Percentiles rank a stretch among this genome's conserved stretches.
phyloP scores from a whole-genome alignment of 805 yeast species.

The Candida insectorum region DNA sequence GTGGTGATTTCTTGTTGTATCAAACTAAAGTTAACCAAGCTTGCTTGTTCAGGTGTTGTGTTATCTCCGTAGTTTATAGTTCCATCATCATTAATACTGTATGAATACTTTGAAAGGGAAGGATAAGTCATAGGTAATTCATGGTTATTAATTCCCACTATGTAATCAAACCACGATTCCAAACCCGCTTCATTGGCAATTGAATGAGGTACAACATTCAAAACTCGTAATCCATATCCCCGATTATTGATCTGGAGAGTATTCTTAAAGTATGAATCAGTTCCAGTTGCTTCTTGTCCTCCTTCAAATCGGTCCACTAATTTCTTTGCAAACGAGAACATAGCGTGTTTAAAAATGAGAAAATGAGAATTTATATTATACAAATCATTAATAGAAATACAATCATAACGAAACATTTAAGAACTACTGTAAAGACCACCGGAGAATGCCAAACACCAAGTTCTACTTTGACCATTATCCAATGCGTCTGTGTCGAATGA shows the following conservation, averaged over 20 bases:
- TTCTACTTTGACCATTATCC: slow-evolving; percentile 61
- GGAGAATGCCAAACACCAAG: slow-evolving; percentile 60
- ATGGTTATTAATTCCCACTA: slow-evolving; percentile 75
- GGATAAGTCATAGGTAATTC: slow-evolving; percentile 46
- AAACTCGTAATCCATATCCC: slow-evolving; percentile 39
- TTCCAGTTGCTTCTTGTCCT: slow-evolving; percentile 11
- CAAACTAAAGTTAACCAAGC: slow-evolving; percentile 38
- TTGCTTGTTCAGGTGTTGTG: slow-evolving; percentile 30
- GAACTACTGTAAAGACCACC: slow-evolving; percentile 41
- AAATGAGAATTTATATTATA: not conserved
- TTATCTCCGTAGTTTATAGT: slow-evolving; percentile 33
- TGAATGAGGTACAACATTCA: slow-evolving; percentile 37
- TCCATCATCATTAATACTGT: slow-evolving; percentile 40
- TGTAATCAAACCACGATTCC: slow-evolving; percentile 85
- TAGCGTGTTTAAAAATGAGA: slow-evolving; percentile 9
- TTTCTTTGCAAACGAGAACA: slow-evolving; percentile 45
- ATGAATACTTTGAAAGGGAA: slow-evolving; percentile 22
- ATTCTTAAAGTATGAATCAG: slow-evolving; percentile 35
- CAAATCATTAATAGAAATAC: slow-evolving; percentile 2
- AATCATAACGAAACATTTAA: slow-evolving; percentile 5
- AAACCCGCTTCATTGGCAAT: slow-evolving; percentile 37
- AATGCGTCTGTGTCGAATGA: slow-evolving; percentile 31
- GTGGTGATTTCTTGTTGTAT: slow-evolving; percentile 41
- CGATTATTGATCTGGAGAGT: slow-evolving; percentile 31
- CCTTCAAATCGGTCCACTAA: slow-evolving; percentile 40